Evolutionary conservation across 768 basidiomycete species (phyloP).

Genomic region (Tricholoma sp.): DNA sequence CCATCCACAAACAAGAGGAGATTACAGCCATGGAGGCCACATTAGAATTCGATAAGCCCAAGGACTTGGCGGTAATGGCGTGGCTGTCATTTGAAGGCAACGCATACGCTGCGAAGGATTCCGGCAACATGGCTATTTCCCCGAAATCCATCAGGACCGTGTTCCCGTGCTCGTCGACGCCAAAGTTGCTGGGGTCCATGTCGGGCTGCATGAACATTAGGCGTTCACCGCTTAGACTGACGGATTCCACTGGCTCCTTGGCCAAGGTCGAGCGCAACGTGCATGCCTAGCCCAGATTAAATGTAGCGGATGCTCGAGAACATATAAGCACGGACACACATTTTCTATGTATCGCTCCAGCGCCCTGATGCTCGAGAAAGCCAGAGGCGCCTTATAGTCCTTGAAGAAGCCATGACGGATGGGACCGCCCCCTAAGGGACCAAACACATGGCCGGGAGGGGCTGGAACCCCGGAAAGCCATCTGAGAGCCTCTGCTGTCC

Average conservation of each 20-base stretch:
- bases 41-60: neutral
- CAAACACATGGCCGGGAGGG: conserved; percentile 13
- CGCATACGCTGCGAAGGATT: conserved; percentile 4
- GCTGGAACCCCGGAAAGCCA: conserved; percentile 20
- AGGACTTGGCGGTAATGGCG: neutral
- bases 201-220: conserved; percentile 6
- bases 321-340: conserved; percentile 11
- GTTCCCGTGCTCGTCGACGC: conserved; percentile 6
- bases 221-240: neutral
- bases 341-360: conserved; percentile 13
- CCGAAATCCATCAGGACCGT: conserved; percentile 5
- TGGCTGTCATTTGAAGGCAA: neutral
- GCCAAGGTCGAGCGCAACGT: neutral
- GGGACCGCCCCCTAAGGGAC: conserved; percentile 16
- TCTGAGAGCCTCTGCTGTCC: conserved; percentile 16
- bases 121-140: conserved; percentile 4
- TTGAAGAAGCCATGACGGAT: conserved; percentile 18
- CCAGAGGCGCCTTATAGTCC: conserved; percentile 13
- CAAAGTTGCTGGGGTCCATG: conserved; percentile 9
- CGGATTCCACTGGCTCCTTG: neutral
- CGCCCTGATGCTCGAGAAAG: conserved; percentile 16
- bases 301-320: neutral
- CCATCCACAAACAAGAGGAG: neutral
- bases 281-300: neutral
- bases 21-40: conserved; percentile 1